These are phyloP conservation scores for Glycine soja DNA, from an alignment of 306 rosid species.

Conservation along the genomic window DNA sequence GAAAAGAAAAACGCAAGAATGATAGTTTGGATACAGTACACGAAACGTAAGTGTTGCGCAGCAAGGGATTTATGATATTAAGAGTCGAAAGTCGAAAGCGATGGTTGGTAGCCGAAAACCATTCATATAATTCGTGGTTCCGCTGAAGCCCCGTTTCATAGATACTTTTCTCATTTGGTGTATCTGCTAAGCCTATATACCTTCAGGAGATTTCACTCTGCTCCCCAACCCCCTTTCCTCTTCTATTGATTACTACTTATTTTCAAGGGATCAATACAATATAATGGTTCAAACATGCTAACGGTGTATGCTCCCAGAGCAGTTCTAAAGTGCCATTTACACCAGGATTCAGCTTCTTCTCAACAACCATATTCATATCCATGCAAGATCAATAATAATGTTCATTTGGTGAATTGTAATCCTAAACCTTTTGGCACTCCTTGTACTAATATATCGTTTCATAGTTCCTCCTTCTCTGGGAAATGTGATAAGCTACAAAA, in stretches of 20 bases:
- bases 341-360: conserved; percentile 49
- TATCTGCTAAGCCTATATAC: not conserved
- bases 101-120: conserved; percentile 45
- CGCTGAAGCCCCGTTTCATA: conserved; percentile 35
- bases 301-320: conserved; percentile 68
- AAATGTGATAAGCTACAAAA: conserved; percentile 64
- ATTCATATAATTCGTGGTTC: conserved; percentile 54
- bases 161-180: conserved; percentile 6
- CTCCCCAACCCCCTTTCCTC: not conserved
- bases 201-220: conserved; percentile 38
- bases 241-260: not conserved
- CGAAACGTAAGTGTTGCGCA: conserved; percentile 13
- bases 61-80: conserved; percentile 8
- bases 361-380: conserved; percentile 54
- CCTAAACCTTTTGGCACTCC: conserved; percentile 52
- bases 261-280: conserved; percentile 52
- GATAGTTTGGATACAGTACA: not conserved
- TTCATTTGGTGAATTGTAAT: conserved; percentile 55
- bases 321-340: conserved; percentile 52
- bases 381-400: conserved; percentile 57
- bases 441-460: conserved; percentile 47
- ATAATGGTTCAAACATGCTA: conserved; percentile 85
- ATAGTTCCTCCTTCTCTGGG: conserved; percentile 58
- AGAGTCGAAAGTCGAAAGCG: conserved; percentile 44
- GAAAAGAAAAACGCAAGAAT: not conserved